These are phyloP conservation scores for Crassisporium funariophilum DNA, from an alignment of 768 basidiomycete species.

Conservation along the genomic window DNA sequence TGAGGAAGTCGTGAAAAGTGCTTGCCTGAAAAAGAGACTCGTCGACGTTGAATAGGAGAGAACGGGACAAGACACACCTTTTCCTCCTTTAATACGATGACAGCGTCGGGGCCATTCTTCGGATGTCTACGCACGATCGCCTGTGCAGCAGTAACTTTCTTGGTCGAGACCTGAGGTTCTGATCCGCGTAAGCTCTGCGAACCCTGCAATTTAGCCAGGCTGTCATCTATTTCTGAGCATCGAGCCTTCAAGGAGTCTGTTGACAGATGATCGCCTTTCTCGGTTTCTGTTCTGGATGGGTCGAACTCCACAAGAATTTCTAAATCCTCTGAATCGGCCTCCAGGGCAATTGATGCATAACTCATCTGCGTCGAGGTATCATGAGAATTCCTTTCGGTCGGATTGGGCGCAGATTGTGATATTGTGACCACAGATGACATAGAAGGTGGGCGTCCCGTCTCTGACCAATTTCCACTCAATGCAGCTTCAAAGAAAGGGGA, in stretches of 20 bases:
- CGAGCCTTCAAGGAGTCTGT: too few relatives aligned
- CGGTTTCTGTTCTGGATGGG: too few relatives aligned
- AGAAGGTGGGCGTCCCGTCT: slow-evolving; percentile 78
- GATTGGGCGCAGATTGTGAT: slow-evolving; percentile 67
- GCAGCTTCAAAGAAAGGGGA: slow-evolving; percentile 96
- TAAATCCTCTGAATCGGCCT: slow-evolving; percentile 46
- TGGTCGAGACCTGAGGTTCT: slow-evolving; percentile 5
- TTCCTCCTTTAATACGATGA: slow-evolving; percentile 90
- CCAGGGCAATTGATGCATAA: slow-evolving; percentile 48
- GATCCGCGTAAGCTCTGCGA: too few relatives aligned
- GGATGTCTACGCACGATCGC: slow-evolving; percentile 44
- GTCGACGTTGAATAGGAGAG: not conserved
- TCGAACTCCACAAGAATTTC: slow-evolving; percentile 45
- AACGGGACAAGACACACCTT: slow-evolving; percentile 44
- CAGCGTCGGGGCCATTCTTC: slow-evolving; percentile 68
- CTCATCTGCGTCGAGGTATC: slow-evolving; percentile 62
- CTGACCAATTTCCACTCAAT: slow-evolving; percentile 89
- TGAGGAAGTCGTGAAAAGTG: slow-evolving; percentile 92
- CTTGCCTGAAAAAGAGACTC: slow-evolving; percentile 50
- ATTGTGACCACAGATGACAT: slow-evolving; percentile 86
- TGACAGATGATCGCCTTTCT: slow-evolving; percentile 29
- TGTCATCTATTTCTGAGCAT: slow-evolving; percentile 52
- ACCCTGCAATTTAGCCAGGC: slow-evolving; percentile 65
- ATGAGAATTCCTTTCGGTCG: slow-evolving; percentile 45
- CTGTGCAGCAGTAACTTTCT: slow-evolving; percentile 33